phyloP scores from a whole-genome alignment of 2,329 filamentous ascomycete species.

The Drechslerella coelobrocha region DNA sequence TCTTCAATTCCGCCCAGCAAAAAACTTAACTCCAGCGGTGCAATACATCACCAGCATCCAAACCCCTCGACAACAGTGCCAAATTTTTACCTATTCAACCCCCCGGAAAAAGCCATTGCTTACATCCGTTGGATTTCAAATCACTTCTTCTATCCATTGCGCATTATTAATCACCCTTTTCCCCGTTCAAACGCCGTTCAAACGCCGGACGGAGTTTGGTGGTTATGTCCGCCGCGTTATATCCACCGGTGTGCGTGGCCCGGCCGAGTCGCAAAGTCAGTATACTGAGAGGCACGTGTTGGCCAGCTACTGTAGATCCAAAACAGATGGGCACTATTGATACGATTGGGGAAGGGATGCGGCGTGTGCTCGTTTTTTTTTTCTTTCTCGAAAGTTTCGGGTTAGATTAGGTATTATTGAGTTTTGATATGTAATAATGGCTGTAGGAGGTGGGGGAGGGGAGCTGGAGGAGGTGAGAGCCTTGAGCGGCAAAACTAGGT shows the following conservation, averaged over 20 bases:
- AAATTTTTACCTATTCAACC: slow-evolving; percentile 17
- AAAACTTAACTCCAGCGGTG: slow-evolving; percentile 25
- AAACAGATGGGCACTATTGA: too few relatives aligned
- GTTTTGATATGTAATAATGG: too few relatives aligned
- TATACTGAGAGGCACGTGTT: not conserved
- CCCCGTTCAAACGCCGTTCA: slow-evolving; percentile 11
- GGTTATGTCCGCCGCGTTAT: slow-evolving; percentile 37
- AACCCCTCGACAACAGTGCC: not conserved
- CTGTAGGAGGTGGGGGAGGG: not conserved
- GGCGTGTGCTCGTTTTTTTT: too few relatives aligned
- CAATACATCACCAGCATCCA: not conserved
- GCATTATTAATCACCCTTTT: not conserved
- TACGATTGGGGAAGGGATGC: too few relatives aligned
- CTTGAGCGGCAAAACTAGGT: too few relatives aligned
- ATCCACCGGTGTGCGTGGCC: too few relatives aligned
- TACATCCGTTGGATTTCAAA: slow-evolving; percentile 23
- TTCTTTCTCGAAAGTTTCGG: too few relatives aligned
- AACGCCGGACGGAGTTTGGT: slow-evolving; percentile 33
- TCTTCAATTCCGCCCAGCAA: too few relatives aligned
- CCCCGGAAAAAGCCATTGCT: slow-evolving; percentile 29
- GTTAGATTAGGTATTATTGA: too few relatives aligned
- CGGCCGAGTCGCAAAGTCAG: too few relatives aligned
- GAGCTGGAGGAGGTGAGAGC: not conserved
- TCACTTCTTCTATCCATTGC: slow-evolving; percentile 22
- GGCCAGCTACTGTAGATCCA: too few relatives aligned